These are phyloP conservation scores for Neurospora sp. DNA, from an alignment of 495 filamentous ascomycete genomes.

Conservation along the genomic window DNA sequence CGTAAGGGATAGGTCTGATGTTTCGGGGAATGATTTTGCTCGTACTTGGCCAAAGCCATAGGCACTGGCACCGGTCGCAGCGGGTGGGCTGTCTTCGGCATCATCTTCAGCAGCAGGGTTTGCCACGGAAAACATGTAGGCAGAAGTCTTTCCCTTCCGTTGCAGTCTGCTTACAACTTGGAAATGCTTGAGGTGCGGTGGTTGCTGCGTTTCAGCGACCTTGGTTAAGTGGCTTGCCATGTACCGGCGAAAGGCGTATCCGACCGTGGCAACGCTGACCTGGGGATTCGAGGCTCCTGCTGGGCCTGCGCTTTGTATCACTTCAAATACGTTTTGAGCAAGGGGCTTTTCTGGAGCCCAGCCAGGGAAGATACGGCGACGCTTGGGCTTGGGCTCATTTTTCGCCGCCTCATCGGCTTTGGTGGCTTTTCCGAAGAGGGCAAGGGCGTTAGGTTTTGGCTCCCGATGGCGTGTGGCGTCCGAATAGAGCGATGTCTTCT, in stretches of 20 bases:
- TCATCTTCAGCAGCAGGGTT: background rate
- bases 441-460: slow-evolving; percentile 22
- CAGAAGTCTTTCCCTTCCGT: slow-evolving; percentile 33
- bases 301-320: slow-evolving; percentile 29
- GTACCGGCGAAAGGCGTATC: slow-evolving; percentile 33
- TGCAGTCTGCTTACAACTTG: slow-evolving; percentile 31
- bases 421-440: slow-evolving; percentile 13
- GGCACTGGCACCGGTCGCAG: background rate
- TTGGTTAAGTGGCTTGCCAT: slow-evolving; percentile 29
- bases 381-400: slow-evolving; percentile 9
- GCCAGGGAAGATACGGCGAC: slow-evolving; percentile 18
- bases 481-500: slow-evolving; percentile 26
- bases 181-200: slow-evolving; percentile 32
- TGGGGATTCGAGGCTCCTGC: slow-evolving; percentile 34
- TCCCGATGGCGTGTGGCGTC: slow-evolving; percentile 18
- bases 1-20: slow-evolving; percentile 11
- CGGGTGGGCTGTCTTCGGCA: background rate
- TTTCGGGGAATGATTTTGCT: slow-evolving; percentile 9
- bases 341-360: slow-evolving; percentile 38
- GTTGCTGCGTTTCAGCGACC: slow-evolving; percentile 33
- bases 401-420: slow-evolving; percentile 1
- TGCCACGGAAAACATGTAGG: slow-evolving; percentile 32
- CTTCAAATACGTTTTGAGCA: slow-evolving; percentile 32
- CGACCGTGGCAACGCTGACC: slow-evolving; percentile 31
- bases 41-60: slow-evolving; percentile 20